Percentiles rank a stretch among this genome's conserved stretches.
phyloP scores from a whole-genome alignment of 1,139 yeast genomes.

The Geotrichum siamense region DNA sequence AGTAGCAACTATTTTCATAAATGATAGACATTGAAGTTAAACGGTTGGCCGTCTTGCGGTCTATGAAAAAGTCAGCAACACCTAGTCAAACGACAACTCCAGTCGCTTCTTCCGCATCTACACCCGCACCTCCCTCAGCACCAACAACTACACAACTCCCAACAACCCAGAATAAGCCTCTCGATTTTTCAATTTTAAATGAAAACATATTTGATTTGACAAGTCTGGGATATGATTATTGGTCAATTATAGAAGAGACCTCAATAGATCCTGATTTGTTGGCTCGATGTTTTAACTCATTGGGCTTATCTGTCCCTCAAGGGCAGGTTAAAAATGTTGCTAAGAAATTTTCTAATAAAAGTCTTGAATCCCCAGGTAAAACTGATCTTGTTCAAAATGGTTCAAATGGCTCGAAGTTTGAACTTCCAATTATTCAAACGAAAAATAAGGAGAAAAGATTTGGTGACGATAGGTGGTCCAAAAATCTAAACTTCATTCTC shows the following conservation, averaged over 20 bases:
- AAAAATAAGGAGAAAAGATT: neutral
- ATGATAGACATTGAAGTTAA: conserved; percentile 14
- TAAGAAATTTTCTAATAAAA: too few relatives aligned
- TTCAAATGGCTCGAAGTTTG: too few relatives aligned
- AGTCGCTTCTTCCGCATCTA: neutral
- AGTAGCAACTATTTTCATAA: neutral
- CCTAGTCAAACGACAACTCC: conserved; percentile 1
- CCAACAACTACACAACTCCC: neutral
- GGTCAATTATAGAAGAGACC: conserved; percentile 7
- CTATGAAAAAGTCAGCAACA: conserved; percentile 5
- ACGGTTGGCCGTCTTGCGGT: conserved; percentile 13
- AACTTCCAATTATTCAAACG: neutral
- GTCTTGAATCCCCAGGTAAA: too few relatives aligned
- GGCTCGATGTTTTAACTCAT: neutral
- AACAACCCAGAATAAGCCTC: neutral
- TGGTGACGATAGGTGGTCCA: conserved; percentile 17
- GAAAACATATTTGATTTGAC: conserved; percentile 8
- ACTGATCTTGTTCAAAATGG: too few relatives aligned
- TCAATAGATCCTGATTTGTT: conserved; percentile 6
- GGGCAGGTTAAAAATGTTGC: too few relatives aligned
- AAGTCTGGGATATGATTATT: conserved; percentile 7
- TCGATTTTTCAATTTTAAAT: neutral
- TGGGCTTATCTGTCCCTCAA: conserved; percentile 7
- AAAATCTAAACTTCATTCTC: conserved; percentile 6
- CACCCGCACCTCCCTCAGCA: neutral